These are phyloP conservation scores for Candida endomychidarum DNA, from an alignment of 805 yeast genomes.

Conservation along the genomic window DNA sequence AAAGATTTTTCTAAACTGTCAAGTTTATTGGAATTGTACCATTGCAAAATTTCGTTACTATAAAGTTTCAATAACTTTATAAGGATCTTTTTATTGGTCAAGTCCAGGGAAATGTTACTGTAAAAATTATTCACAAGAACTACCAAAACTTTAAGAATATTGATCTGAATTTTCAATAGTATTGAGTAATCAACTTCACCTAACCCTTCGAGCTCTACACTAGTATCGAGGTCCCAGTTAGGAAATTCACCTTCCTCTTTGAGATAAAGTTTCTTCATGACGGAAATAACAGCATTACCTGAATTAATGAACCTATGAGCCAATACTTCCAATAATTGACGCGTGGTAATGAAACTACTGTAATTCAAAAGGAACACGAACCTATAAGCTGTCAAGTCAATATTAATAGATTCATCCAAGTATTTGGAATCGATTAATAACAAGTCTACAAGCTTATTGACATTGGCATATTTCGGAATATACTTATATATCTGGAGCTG, in stretches of 20 bases:
- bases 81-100: constrained; percentile 56
- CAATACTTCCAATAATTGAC: constrained; percentile 38
- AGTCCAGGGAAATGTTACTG: constrained; percentile 69
- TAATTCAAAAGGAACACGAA: constrained; percentile 43
- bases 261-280: constrained; percentile 35
- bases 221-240: constrained; percentile 52
- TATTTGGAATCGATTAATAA: constrained; percentile 67
- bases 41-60: constrained; percentile 61
- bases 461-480: constrained; percentile 53
- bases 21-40: constrained; percentile 45
- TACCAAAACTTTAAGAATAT: constrained; percentile 73
- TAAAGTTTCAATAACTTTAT: constrained; percentile 64
- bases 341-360: constrained; percentile 39
- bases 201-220: constrained; percentile 36
- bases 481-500: constrained; percentile 18
- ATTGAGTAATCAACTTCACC: constrained; percentile 61
- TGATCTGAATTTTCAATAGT: constrained; percentile 76
- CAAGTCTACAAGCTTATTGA: constrained; percentile 77
- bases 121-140: constrained; percentile 73
- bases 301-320: constrained; percentile 43
- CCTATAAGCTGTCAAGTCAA: constrained; percentile 42
- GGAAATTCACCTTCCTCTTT: constrained; percentile 44
- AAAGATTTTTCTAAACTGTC: constrained; percentile 37
- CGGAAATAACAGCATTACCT: constrained; percentile 45
- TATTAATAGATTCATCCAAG: constrained; percentile 42